Conservation (phyloP, 1,284 basidiomycete genomes). For the Sporisorium graminicola region DNA sequence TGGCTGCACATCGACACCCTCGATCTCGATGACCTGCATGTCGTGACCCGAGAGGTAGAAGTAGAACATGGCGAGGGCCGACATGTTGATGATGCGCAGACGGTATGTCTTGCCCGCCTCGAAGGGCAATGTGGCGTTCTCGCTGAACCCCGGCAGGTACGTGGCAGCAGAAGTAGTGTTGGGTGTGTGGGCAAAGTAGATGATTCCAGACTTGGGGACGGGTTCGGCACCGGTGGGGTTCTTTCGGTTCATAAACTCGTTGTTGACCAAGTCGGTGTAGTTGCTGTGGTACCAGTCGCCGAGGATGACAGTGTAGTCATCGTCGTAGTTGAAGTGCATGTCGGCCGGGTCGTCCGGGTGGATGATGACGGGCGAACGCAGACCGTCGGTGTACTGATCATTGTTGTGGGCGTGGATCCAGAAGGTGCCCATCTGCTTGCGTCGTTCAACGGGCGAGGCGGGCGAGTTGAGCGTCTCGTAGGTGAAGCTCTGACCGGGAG, state of each 20-base stretch:
- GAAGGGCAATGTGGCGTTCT: constrained; percentile 82
- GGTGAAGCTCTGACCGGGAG: constrained; percentile 53
- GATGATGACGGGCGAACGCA: constrained; percentile 66
- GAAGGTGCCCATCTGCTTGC: constrained; percentile 70
- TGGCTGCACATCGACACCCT: constrained; percentile 54
- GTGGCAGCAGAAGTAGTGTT: constrained; percentile 69
- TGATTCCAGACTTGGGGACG: constrained; percentile 76
- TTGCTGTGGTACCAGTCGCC: constrained; percentile 77
- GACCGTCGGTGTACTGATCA: constrained; percentile 65
- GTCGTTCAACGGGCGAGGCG: constrained; percentile 33
- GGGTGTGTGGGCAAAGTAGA: constrained; percentile 81
- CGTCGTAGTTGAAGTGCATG: constrained; percentile 80
- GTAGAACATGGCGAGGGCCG: constrained; percentile 64
- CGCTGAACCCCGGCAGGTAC: constrained; percentile 73
- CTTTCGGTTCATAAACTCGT: constrained; percentile 77
- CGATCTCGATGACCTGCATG: constrained; percentile 61
- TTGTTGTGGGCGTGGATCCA: constrained; percentile 71
- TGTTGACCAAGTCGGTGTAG: constrained; percentile 56
- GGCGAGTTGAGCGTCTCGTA: constrained; percentile 57
- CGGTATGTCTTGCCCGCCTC: constrained; percentile 72
- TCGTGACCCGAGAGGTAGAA: constrained; percentile 54
- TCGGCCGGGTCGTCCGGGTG: constrained; percentile 61
- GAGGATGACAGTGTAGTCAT: constrained; percentile 87
- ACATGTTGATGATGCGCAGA: constrained; percentile 74
- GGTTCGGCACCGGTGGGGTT: constrained; percentile 69